Evolutionary conservation across 805 yeast species (phyloP).

Genomic region (Monosporozyma unispora): DNA sequence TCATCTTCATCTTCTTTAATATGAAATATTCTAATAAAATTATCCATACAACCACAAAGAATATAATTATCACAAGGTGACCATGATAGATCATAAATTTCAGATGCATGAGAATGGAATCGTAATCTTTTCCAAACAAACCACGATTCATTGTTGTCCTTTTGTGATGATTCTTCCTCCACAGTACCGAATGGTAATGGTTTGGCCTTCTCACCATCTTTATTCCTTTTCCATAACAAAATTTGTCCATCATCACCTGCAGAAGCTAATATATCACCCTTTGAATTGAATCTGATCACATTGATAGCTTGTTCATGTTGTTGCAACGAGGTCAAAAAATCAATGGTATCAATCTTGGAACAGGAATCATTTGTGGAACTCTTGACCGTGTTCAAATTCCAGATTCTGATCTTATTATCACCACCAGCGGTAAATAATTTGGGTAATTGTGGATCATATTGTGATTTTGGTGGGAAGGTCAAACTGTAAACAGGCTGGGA

Average conservation of each 20-base stretch:
- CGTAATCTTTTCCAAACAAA: conserved; percentile 36
- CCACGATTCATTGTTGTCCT: conserved; percentile 68
- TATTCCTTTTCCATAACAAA: conserved; percentile 64
- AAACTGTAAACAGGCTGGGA: conserved; percentile 65
- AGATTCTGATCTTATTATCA: conserved; percentile 74
- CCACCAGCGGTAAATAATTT: conserved; percentile 90
- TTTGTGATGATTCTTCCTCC: conserved; percentile 22
- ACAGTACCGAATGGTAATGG: conserved; percentile 31
- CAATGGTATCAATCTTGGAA: conserved; percentile 37
- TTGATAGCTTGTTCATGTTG: conserved; percentile 95
- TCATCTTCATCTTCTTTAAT: conserved; percentile 3
- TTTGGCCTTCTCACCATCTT: conserved; percentile 47
- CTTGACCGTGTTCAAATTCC: conserved; percentile 30
- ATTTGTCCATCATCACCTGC: conserved; percentile 95
- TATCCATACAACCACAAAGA: conserved; percentile 90
- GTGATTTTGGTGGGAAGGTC: conserved; percentile 45
- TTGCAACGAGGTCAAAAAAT: conserved; percentile 68
- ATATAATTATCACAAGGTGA: conserved; percentile 72
- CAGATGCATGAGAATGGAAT: conserved; percentile 52
- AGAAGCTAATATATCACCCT: conserved; percentile 65
- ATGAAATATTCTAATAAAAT: conserved; percentile 59
- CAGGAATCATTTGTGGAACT: conserved; percentile 9
- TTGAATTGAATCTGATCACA: conserved; percentile 67
- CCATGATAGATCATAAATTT: conserved; percentile 89
- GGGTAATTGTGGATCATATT: conserved; percentile 4